These are phyloP conservation scores for Fusarium clavum DNA, from an alignment of 2,329 filamentous ascomycete genomes.

Conservation along the genomic window DNA sequence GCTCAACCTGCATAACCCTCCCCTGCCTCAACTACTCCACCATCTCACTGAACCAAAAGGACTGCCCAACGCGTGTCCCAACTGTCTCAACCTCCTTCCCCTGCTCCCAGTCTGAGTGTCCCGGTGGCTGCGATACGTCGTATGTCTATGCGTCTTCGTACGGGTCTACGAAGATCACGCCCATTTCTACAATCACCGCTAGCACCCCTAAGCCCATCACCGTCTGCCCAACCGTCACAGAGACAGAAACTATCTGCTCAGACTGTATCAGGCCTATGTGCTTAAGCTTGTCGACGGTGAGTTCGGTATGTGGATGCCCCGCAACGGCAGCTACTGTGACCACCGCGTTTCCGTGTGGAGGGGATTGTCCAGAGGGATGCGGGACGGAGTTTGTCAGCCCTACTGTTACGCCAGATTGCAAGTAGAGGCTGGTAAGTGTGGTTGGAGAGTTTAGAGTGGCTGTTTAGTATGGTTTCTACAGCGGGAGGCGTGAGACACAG, in stretches of 20 bases:
- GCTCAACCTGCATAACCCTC: conserved; percentile 49
- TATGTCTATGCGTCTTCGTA: conserved; percentile 41
- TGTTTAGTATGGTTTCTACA: not conserved
- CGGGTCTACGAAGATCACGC: not conserved
- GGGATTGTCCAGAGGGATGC: conserved; percentile 44
- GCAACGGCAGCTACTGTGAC: conserved; percentile 46
- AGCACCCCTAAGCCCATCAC: not conserved
- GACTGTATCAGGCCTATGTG: conserved; percentile 51
- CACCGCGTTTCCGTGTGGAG: conserved; percentile 46
- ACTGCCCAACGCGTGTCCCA: conserved; percentile 46
- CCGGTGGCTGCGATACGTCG: conserved; percentile 42
- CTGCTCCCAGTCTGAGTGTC: conserved; percentile 39
- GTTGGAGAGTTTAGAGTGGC: not conserved
- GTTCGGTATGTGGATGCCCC: conserved; percentile 51
- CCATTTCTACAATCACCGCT: not conserved
- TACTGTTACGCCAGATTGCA: conserved; percentile 38
- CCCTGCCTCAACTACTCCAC: conserved; percentile 49
- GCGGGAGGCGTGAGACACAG: not conserved
- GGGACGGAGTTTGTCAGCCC: conserved; percentile 46
- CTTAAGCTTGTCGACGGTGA: conserved; percentile 47
- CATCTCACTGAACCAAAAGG: conserved; percentile 46
- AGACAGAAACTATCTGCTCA: conserved; percentile 48
- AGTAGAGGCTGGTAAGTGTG: conserved; percentile 1
- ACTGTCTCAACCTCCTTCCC: conserved; percentile 46
- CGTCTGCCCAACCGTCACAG: conserved; percentile 52